Base-by-base conservation (phyloP, 2,329 filamentous ascomycete species). In the Microcyclospora pomicola region DNA sequence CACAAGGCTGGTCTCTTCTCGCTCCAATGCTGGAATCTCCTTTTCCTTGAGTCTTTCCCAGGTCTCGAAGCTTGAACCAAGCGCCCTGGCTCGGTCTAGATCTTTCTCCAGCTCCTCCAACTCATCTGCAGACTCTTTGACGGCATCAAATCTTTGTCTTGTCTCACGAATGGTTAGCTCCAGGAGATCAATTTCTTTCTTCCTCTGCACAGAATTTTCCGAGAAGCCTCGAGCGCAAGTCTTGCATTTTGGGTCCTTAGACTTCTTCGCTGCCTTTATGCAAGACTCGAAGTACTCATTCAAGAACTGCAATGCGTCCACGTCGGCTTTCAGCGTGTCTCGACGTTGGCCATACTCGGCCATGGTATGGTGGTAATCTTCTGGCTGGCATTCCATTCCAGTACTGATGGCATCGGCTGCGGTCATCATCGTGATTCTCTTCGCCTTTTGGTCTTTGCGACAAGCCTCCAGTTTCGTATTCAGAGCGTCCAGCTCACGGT, bases 141-240 rank as follows among this genome's bases (percentile, higher is more conserved):
- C 40, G n/a, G 44, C 42, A 15, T 52, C 42, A n/a, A 49, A 32
- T 29, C 50, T 42, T 27, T 46, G 39, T 11, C 75, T 60, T 36
- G 71, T 53, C n/a, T 54, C 58, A 41, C 80, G 70, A 27, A 95
- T 69, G 51, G 77, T 80, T 31, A 73, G 68, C 35, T 77, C 63
- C 43, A 93, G 69, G 37, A 66, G 73, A n/a, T 69, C 76, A 45
- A 72, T 77, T 50, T 72, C 74, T 27, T 61, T 69, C 48, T 66
- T 65, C 19, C 19, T 24, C 7, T 24, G 19, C 7, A 24, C 19
- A 24, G 19, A 24, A 7, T 24, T 24, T 52, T 68, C 55, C 39
- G 74, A 59, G 55, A 94, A 86, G 3, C 68, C 59, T 37, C 85
- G 74, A 32, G 74, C 70, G 54, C 88, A 96, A 15, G 91, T 73